Evolutionary conservation across 495 filamentous ascomycete genomes (phyloP).

Genomic region (Penicillium chermesinum): DNA sequence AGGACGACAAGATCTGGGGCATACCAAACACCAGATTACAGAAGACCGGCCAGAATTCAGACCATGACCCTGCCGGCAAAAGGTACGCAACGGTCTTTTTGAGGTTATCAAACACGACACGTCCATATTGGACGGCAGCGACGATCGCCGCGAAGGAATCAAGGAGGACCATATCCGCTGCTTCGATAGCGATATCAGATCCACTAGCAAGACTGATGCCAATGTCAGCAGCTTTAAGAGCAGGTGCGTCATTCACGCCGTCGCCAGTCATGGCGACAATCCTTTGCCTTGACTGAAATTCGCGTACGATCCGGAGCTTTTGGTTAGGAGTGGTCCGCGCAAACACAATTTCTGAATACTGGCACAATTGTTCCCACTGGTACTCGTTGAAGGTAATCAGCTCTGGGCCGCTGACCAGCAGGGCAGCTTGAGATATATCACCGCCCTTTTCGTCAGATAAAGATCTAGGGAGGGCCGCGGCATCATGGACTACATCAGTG

Average conservation of each 20-base stretch:
- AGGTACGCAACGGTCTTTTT: conserved; percentile 54
- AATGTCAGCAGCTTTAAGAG: conserved; percentile 38
- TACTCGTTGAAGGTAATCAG: conserved; percentile 52
- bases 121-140: conserved; percentile 57
- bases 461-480: conserved; percentile 5
- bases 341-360: conserved; percentile 64
- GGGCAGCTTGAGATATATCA: conserved; percentile 34
- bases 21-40: conserved; percentile 63
- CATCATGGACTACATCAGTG: conserved; percentile 10
- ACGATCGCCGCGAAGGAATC: conserved; percentile 64
- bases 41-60: conserved; percentile 65
- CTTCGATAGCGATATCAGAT: conserved; percentile 62
- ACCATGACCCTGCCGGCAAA: conserved; percentile 59
- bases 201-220: conserved; percentile 27
- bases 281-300: conserved; percentile 49
- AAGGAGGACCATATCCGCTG: conserved; percentile 65
- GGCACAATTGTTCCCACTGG: conserved; percentile 53
- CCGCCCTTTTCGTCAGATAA: conserved; percentile 10
- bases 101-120: conserved; percentile 45
- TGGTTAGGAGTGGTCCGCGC: conserved; percentile 69
- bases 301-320: conserved; percentile 67
- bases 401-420: conserved; percentile 50
- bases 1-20: conserved; percentile 60
- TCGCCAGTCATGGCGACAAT: conserved; percentile 54
- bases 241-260: conserved; percentile 56